These are phyloP conservation scores for Kitagawia praeruptora DNA, from an alignment of 129 eudicot species.

Conservation along the genomic window DNA sequence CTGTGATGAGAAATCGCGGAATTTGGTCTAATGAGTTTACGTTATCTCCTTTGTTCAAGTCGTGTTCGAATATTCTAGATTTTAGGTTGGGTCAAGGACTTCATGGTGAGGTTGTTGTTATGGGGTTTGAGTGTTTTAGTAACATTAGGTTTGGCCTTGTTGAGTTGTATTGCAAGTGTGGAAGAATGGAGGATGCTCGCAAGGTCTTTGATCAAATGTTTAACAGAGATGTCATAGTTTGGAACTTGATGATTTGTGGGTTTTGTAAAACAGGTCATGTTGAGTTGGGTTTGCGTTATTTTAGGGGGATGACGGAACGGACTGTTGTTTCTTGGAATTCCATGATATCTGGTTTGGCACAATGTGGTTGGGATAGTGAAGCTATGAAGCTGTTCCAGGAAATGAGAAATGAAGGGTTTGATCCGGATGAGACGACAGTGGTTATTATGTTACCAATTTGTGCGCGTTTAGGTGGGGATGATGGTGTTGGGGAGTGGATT, in stretches of 20 bases:
- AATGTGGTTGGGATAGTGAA: conserved; percentile 43
- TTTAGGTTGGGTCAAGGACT: conserved; percentile 34
- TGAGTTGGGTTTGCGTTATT: conserved; percentile 46
- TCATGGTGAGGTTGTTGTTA: conserved; percentile 34
- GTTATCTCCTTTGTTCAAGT: conserved; percentile 57
- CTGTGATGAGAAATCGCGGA: conserved; percentile 44
- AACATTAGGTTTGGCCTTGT: conserved; percentile 49
- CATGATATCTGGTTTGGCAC: conserved; percentile 53
- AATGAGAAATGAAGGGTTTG: conserved; percentile 41
- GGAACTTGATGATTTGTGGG: conserved; percentile 79
- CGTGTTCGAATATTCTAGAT: conserved; percentile 46
- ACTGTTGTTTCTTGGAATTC: conserved; percentile 73
- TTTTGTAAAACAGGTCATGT: conserved; percentile 47
- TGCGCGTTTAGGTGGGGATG: conserved; percentile 54
- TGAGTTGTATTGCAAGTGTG: conserved; percentile 45
- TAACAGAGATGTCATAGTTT: conserved; percentile 48
- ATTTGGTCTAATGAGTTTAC: conserved; percentile 80
- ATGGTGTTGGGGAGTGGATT: conserved; percentile 39
- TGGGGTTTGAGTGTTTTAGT: conserved; percentile 45
- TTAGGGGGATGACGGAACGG: conserved; percentile 55
- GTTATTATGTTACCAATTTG: conserved; percentile 65
- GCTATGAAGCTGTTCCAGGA: conserved; percentile 57
- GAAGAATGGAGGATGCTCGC: conserved; percentile 44
- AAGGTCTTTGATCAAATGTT: conserved; percentile 80
- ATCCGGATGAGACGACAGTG: conserved; percentile 69